Evolutionary conservation across 108 stramenopile genomes (phyloP).

Genomic region (Stephanodiscus triporus): DNA sequence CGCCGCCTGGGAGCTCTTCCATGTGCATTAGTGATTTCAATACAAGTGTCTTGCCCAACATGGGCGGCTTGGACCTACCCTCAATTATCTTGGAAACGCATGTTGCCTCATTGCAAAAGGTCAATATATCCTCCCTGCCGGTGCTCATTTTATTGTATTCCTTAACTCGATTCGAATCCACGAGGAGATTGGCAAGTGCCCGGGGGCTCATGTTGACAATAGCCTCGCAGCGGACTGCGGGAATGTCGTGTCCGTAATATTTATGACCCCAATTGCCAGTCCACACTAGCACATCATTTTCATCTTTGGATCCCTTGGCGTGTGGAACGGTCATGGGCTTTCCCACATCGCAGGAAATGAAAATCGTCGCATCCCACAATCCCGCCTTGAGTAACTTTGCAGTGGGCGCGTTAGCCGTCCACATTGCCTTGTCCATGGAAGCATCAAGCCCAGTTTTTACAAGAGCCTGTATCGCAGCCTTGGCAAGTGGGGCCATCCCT

Average conservation of each 20-base stretch:
- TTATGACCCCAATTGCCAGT: conserved; percentile 61
- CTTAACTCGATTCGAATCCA: conserved; percentile 77
- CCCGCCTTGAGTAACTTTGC: conserved; percentile 43
- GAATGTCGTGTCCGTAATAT: conserved; percentile 74
- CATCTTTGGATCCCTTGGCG: conserved; percentile 38
- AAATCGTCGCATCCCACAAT: conserved; percentile 31
- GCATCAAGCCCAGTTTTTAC: conserved; percentile 54
- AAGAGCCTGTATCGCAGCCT: conserved; percentile 58
- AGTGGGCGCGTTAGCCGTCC: conserved; percentile 58
- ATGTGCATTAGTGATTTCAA: conserved; percentile 73
- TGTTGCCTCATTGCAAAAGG: conserved; percentile 55
- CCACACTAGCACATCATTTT: conserved; percentile 66
- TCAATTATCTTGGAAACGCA: conserved; percentile 67
- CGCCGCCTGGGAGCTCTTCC: conserved; percentile 48
- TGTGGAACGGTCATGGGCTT: conserved; percentile 21
- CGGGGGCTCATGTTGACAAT: conserved; percentile 67
- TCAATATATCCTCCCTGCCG: conserved; percentile 67
- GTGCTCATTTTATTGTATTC: conserved; percentile 90
- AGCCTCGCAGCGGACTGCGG: conserved; percentile 73
- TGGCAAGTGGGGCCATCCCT: conserved; percentile 67
- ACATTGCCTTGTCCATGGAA: conserved; percentile 56
- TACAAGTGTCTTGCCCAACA: conserved; percentile 67
- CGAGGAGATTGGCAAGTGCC: conserved; percentile 58
- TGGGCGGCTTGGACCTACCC: conserved; percentile 65
- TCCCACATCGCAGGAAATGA: conserved; percentile 19